These are phyloP conservation scores for Penicillium daleae DNA, from an alignment of 495 filamentous ascomycete genomes.

Conservation along the genomic window DNA sequence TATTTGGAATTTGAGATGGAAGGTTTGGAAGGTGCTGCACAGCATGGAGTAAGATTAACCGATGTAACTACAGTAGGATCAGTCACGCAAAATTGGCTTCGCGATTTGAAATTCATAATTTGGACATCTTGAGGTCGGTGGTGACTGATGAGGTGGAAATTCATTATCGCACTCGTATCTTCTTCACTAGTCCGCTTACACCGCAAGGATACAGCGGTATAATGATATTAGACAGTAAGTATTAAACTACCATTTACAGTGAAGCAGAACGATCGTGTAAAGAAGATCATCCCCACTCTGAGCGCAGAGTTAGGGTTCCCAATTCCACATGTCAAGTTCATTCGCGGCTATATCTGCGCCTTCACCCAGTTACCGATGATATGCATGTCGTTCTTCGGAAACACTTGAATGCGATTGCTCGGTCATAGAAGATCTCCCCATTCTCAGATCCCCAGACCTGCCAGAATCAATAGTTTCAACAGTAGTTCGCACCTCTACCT, in stretches of 20 bases:
- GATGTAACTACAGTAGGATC: no score
- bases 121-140: no score
- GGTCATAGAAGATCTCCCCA: background rate
- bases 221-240: no score
- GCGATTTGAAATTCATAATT: no score
- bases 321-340: background rate
- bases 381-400: background rate
- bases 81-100: no score
- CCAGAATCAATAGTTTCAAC: background rate
- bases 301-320: background rate
- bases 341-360: background rate
- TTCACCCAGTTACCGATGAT: background rate
- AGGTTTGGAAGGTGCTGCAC: background rate
- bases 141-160: no score
- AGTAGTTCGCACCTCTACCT: background rate
- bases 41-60: no score
- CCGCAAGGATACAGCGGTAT: no score
- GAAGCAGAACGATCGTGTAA: background rate
- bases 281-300: background rate
- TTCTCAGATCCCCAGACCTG: background rate
- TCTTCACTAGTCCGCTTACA: no score
- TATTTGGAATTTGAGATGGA: constrained; percentile 11
- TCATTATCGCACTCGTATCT: no score
- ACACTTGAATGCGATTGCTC: background rate
- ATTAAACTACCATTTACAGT: no score